Conservation (phyloP, 2,329 filamentous ascomycete genomes). For the Paraphoma sp. region DNA sequence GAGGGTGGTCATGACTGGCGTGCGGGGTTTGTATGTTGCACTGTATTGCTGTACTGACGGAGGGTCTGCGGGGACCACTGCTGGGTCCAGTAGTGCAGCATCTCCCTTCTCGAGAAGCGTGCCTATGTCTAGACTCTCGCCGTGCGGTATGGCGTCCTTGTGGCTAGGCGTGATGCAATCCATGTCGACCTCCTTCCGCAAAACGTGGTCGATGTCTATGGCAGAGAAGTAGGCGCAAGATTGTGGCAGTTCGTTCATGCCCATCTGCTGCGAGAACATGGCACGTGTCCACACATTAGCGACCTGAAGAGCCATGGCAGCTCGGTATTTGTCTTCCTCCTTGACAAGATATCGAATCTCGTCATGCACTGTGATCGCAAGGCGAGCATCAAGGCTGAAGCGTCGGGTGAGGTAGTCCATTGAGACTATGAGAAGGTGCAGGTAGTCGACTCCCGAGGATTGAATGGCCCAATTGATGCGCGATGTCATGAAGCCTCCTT, state of each 20-base stretch:
- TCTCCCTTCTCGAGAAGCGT: slow-evolving; percentile 77
- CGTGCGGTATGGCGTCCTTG: slow-evolving; percentile 75
- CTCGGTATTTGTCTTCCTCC: slow-evolving; percentile 83
- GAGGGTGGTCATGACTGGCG: slow-evolving; percentile 80
- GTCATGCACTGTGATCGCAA: slow-evolving; percentile 95
- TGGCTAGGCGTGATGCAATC: slow-evolving; percentile 94
- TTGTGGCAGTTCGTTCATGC: slow-evolving; percentile 93
- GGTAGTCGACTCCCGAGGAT: slow-evolving; percentile 94
- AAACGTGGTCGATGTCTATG: slow-evolving; percentile 90
- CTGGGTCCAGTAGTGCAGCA: slow-evolving; percentile 71
- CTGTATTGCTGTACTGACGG: slow-evolving; percentile 67
- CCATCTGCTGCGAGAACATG: slow-evolving; percentile 97
- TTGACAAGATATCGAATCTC: slow-evolving; percentile 94
- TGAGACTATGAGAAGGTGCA: slow-evolving; percentile 87
- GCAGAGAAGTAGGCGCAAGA: slow-evolving; percentile 95
- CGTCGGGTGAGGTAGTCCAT: slow-evolving; percentile 93
- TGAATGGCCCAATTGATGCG: slow-evolving; percentile 99
- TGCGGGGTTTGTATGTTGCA: slow-evolving; percentile 76
- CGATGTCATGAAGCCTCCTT: slow-evolving; percentile 91
- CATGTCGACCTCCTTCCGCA: slow-evolving; percentile 99
- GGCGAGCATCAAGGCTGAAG: slow-evolving; percentile 82
- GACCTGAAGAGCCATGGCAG: slow-evolving; percentile 91
- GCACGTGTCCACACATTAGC: slow-evolving; percentile 96
- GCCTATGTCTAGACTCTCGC: slow-evolving; percentile 84
- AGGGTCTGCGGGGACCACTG: slow-evolving; percentile 62